Conservation (phyloP, 352 stramenopile genomes). For the Pythium plurisporium region DNA sequence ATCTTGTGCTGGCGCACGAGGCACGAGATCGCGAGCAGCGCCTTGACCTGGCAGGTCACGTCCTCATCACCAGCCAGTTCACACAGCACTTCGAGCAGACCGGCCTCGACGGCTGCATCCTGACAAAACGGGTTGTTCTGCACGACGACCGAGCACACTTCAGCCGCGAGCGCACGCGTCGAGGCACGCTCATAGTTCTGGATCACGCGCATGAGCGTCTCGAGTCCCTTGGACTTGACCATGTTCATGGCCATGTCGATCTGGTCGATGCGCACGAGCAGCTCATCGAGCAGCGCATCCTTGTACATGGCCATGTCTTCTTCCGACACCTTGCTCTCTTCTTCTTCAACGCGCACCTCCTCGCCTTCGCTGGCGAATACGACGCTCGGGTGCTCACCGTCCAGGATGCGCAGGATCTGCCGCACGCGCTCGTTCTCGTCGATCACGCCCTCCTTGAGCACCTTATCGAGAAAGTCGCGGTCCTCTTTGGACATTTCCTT, state of each 20-base stretch:
- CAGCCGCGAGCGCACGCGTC: constrained; percentile 61
- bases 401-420: constrained; percentile 78
- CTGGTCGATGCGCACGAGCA: constrained; percentile 82
- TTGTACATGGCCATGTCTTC: constrained; percentile 80
- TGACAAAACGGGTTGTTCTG: constrained; percentile 87
- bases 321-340: constrained; percentile 30
- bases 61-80: constrained; percentile 44
- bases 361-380: constrained; percentile 55
- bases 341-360: constrained; percentile 26
- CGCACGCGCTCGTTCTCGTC: constrained; percentile 83
- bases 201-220: constrained; percentile 57
- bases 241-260: constrained; percentile 89
- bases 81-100: constrained; percentile 67
- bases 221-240: constrained; percentile 74
- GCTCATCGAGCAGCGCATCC: constrained; percentile 74
- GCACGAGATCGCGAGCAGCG: constrained; percentile 78
- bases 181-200: constrained; percentile 40
- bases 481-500: constrained; percentile 78
- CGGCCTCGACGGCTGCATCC: constrained; percentile 54
- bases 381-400: constrained; percentile 64
- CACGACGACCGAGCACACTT: constrained; percentile 77
- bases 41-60: constrained; percentile 70
- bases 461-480: constrained; percentile 71
- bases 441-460: constrained; percentile 81
- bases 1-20: constrained; percentile 68